phyloP scores from a whole-genome alignment of 179 eudicot genomes.

The Gypsophila paniculata region DNA sequence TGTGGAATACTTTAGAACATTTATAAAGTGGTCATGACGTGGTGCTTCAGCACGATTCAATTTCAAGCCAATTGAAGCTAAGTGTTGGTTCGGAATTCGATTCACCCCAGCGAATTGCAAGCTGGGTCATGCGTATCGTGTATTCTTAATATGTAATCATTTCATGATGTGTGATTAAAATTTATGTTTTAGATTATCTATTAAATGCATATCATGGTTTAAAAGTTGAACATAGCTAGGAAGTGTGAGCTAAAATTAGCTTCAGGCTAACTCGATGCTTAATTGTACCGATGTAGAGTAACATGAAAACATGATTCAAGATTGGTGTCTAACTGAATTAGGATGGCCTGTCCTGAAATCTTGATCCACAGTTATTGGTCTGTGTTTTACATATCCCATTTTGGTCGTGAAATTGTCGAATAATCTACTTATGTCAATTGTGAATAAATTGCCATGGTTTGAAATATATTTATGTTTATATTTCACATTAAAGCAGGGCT shows the following conservation, averaged over 20 bases:
- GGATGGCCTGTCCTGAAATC: background rate
- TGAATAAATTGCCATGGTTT: background rate
- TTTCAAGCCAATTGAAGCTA: background rate
- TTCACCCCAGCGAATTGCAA: no score
- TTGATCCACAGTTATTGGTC: no score
- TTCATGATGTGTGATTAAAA: no score
- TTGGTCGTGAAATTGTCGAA: background rate
- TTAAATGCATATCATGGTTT: no score
- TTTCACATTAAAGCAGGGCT: conserved; percentile 4
- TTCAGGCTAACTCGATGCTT: background rate
- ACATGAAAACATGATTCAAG: background rate
- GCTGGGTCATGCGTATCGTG: no score
- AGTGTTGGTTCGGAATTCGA: background rate
- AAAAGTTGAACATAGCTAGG: background rate
- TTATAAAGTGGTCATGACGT: no score
- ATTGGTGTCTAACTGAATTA: background rate
- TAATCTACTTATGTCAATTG: background rate
- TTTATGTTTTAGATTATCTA: no score
- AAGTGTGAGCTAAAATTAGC: background rate
- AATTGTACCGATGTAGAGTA: background rate
- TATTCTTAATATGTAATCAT: no score
- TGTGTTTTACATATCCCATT: background rate
- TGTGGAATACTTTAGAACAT: no score
- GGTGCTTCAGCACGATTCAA: background rate
- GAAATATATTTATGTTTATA: background rate